phyloP scores from a whole-genome alignment of 768 basidiomycete genomes.

The Cystobasidium tubakii region DNA sequence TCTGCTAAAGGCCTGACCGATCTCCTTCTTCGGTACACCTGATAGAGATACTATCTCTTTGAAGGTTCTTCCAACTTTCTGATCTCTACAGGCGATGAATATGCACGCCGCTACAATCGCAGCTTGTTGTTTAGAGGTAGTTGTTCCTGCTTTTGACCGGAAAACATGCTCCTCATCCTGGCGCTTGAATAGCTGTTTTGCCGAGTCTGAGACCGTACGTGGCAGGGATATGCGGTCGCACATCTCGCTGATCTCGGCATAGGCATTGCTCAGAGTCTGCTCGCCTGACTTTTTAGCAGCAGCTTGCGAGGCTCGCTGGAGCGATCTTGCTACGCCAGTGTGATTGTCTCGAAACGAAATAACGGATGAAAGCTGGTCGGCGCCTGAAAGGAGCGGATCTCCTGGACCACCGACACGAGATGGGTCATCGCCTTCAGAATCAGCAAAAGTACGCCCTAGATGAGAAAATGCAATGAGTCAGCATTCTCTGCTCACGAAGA shows the following conservation, averaged over 20 bases:
- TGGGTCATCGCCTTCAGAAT: slow-evolving; percentile 98
- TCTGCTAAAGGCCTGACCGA: slow-evolving; percentile 45
- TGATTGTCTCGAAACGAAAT: slow-evolving; percentile 95
- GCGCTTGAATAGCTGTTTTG: slow-evolving; percentile 94
- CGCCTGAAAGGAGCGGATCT: slow-evolving; percentile 86
- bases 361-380: slow-evolving; percentile 87
- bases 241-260: slow-evolving; percentile 84
- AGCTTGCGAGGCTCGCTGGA: slow-evolving; percentile 84
- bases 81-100: slow-evolving; percentile 92
- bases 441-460: slow-evolving; percentile 80
- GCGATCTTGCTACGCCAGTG: slow-evolving; percentile 79
- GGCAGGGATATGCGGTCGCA: slow-evolving; percentile 93
- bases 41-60: slow-evolving; percentile 90
- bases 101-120: slow-evolving; percentile 96
- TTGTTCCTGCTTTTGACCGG: slow-evolving; percentile 20
- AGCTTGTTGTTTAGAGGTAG: slow-evolving; percentile 77
- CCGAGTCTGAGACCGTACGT: slow-evolving; percentile 87
- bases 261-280: slow-evolving; percentile 74
- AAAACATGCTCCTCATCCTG: slow-evolving; percentile 91
- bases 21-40: slow-evolving; percentile 82
- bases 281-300: slow-evolving; percentile 58
- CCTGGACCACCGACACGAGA: slow-evolving; percentile 97
- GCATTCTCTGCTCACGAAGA: slow-evolving; percentile 39
- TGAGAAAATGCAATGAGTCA: not conserved
- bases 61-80: slow-evolving; percentile 91